phyloP scores from a whole-genome alignment of 1,284 basidiomycete species.

The Ceratobasidium sp. region DNA sequence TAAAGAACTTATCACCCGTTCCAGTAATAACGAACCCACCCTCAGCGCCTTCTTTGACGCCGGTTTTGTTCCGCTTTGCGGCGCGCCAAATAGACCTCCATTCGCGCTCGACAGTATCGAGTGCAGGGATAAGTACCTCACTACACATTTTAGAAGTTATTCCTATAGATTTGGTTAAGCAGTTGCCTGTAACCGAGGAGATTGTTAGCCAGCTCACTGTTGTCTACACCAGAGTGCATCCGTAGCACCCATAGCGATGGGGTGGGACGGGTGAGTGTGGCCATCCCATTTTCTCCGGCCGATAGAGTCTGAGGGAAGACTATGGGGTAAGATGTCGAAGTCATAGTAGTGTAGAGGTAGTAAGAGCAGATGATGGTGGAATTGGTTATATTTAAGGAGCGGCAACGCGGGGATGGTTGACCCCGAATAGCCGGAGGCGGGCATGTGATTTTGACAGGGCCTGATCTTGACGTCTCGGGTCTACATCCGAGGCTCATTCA shows the following conservation, averaged over 20 bases:
- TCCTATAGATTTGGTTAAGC: conserved; percentile 1
- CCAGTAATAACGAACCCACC: conserved; percentile 86
- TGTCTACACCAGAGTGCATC: conserved; percentile 82
- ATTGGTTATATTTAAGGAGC: background rate
- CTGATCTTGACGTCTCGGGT: conserved; percentile 18
- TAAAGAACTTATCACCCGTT: conserved; percentile 87
- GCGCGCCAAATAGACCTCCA: conserved; percentile 75
- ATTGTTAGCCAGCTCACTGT: conserved; percentile 63
- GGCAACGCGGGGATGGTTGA: background rate
- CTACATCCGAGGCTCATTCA: conserved; percentile 13
- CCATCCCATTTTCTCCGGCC: conserved; percentile 45
- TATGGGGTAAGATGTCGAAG: conserved; percentile 29
- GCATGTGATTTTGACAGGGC: conserved; percentile 14
- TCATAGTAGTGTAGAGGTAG: too few species aligned
- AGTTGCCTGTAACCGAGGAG: background rate
- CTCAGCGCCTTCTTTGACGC: conserved; percentile 65
- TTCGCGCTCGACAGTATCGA: conserved; percentile 82
- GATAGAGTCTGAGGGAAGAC: conserved; percentile 32
- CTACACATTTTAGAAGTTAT: conserved; percentile 70
- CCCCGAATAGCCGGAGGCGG: conserved; percentile 27
- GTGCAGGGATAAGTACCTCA: conserved; percentile 76
- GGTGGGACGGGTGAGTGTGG: conserved; percentile 46
- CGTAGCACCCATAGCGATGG: conserved; percentile 78
- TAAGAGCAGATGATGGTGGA: background rate
- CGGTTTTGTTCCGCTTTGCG: conserved; percentile 59